Percentiles rank a stretch among this genome's conserved stretches.
Evolutionary conservation across 257 asterid genomes (phyloP).

Genomic region (Coffea canephora): DNA sequence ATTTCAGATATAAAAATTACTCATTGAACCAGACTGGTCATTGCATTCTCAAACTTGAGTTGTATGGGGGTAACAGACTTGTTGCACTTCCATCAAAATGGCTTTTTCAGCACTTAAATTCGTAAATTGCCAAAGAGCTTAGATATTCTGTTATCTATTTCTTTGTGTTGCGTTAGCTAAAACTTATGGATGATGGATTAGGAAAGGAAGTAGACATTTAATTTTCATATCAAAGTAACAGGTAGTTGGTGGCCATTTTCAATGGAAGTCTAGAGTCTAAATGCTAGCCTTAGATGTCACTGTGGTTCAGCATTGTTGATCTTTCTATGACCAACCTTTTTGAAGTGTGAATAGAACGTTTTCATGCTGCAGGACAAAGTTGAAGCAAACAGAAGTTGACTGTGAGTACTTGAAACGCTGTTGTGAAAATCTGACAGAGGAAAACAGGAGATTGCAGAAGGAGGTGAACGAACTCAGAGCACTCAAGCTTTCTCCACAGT

Average conservation of each 20-base stretch:
- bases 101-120: not conserved
- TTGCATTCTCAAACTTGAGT: not conserved
- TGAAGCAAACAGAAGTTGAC: conserved; percentile 96
- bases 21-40: not conserved
- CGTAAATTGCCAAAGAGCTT: not conserved
- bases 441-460: conserved; percentile 76
- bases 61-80: not conserved
- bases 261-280: not conserved
- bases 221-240: not conserved
- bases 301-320: not conserved
- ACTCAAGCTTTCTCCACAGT: conserved; percentile 77
- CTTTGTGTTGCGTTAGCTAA: not conserved
- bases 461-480: conserved; percentile 84
- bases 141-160: not conserved
- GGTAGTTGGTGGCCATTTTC: not conserved
- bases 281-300: not conserved
- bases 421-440: conserved; percentile 83
- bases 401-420: conserved; percentile 88
- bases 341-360: not conserved
- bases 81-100: not conserved
- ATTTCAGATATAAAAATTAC: not conserved
- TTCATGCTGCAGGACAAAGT: conserved; percentile 64
- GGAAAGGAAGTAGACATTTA: not conserved
- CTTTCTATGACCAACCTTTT: not conserved
- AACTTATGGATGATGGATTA: not conserved